phyloP scores from a whole-genome alignment of 2,329 filamentous ascomycete species.

The Aciculosporium take region DNA sequence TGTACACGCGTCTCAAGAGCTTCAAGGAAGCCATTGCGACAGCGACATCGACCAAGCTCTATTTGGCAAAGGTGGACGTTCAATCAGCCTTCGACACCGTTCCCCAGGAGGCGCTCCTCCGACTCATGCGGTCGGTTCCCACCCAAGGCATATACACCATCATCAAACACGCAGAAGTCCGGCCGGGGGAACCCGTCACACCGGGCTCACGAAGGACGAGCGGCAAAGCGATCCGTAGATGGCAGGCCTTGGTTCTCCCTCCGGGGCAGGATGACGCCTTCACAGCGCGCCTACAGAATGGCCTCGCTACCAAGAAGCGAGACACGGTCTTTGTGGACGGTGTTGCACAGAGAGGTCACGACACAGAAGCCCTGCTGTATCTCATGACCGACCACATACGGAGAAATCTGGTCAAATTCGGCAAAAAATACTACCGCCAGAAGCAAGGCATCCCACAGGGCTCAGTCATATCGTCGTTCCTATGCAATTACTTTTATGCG shows the following conservation, averaged over 20 bases:
- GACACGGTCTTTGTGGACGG: slow-evolving; percentile 69
- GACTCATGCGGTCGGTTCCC: slow-evolving; percentile 46
- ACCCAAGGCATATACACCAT: slow-evolving; percentile 52
- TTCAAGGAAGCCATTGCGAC: slow-evolving; percentile 45
- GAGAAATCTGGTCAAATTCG: slow-evolving; percentile 74
- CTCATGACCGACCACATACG: slow-evolving; percentile 69
- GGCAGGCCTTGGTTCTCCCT: slow-evolving; percentile 36
- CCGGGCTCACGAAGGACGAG: slow-evolving; percentile 10
- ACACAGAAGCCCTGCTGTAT: slow-evolving; percentile 46
- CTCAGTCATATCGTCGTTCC: slow-evolving; percentile 68
- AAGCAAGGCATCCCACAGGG: slow-evolving; percentile 86
- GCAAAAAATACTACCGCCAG: slow-evolving; percentile 78
- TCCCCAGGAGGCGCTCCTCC: slow-evolving; percentile 60
- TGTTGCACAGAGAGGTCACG: slow-evolving; percentile 41
- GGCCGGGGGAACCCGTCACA: slow-evolving; percentile 24
- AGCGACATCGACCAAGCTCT: slow-evolving; percentile 35
- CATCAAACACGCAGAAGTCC: slow-evolving; percentile 60
- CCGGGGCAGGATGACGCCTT: slow-evolving; percentile 29
- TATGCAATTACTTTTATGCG: slow-evolving; percentile 95
- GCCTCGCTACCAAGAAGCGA: slow-evolving; percentile 30
- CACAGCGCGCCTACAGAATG: slow-evolving; percentile 27
- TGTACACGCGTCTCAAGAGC: slow-evolving; percentile 55
- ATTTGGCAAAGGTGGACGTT: slow-evolving; percentile 88
- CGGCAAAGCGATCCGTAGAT: slow-evolving; percentile 31
- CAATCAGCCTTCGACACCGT: slow-evolving; percentile 91